Base-by-base conservation (phyloP, 2,329 filamentous ascomycete species). In the Metarhizium brunneum region DNA sequence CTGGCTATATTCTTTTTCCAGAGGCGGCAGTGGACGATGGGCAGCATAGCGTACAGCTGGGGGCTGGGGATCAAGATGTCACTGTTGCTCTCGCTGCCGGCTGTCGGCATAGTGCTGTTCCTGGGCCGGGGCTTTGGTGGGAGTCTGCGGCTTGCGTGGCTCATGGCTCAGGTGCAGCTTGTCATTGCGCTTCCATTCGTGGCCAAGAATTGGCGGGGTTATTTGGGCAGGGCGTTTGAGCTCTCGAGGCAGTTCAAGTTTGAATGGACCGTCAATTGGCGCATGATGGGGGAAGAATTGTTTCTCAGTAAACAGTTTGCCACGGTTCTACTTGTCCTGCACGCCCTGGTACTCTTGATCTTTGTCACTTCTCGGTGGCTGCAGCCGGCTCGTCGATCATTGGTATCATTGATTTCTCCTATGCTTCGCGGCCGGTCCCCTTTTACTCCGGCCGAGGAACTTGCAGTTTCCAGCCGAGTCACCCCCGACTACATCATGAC, bases 191-290 rank as follows among this genome's bases (percentile, higher is more conserved):
- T 76, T 47, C 90, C 91, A 0, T 97, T 96, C 71, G 68, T 88
- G 25, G 69, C 77, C 10, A 74, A 74, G 45, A 87, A 90, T 62
- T 71, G 84, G 20, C 70, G 72, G 57, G 88, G 86, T 32, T 99
- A 99, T 68, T 67, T 95, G 18, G 81, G 82, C 50, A 80, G 88
- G 60, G 91, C 94, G 0, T 99, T 99, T 67, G 91, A 99, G 73
- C 80, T 99, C 57, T 91, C 88, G 50, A 81, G 94, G 54, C 84
- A 90, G 63, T 99, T 99, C 73, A 79, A 96, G 64, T 97, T 92
- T 77, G 91, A 92, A 72, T 99, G 94, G 94, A 99, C 94, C 0
- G 94, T 99, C 62, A 99, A 99, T 71, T 99, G 94, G 94, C 85
- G 92, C 54, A 97, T 97, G 68, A 73, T 96, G n/a, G 86, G 88